Evolutionary conservation across 202 grass and related monocot species (phyloP).

Genomic region (Dendrocalamus latiflorus): DNA sequence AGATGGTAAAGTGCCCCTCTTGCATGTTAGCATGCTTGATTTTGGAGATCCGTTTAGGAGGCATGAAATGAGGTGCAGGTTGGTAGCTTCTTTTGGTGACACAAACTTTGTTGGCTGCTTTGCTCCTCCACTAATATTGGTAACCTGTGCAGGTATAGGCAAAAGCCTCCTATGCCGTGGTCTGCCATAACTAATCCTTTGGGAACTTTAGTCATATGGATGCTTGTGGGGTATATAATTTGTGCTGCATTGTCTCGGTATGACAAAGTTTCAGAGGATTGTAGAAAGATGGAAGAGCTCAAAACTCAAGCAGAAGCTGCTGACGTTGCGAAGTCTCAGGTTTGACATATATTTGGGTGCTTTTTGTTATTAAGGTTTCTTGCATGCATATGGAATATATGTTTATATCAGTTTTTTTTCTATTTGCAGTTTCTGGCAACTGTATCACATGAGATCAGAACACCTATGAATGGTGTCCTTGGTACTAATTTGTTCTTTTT

Average conservation of each 20-base stretch:
- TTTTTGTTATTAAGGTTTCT: conserved; percentile 1
- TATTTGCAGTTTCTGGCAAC: conserved; percentile 87
- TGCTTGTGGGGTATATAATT: conserved; percentile 57
- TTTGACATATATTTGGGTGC: conserved; percentile 12
- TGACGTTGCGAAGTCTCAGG: conserved; percentile 96
- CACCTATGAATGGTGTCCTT: conserved; percentile 96
- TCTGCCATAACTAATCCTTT: conserved; percentile 68
- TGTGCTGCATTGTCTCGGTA: conserved; percentile 66
- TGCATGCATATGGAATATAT: neutral
- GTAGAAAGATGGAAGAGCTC: conserved; percentile 89
- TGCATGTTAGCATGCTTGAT: conserved; percentile 83
- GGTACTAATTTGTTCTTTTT: conserved; percentile 38
- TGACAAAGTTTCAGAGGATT: conserved; percentile 92
- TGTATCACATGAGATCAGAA: conserved; percentile 98
- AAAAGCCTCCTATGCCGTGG: conserved; percentile 63
- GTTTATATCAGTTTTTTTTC: neutral
- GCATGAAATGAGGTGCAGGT: conserved; percentile 97
- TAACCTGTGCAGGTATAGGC: conserved; percentile 50
- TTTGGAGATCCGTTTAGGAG: conserved; percentile 95
- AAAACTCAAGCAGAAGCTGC: conserved; percentile 94
- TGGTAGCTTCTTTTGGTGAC: conserved; percentile 7
- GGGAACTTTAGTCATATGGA: conserved; percentile 76
- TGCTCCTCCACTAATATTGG: conserved; percentile 30
- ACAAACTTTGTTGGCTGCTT: neutral
- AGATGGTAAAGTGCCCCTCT: conserved; percentile 39